Evolutionary conservation across 208 protist genomes (phyloP), one percentile per base, ranked within the genome.

Genomic region (Naegleria gruberi): DNA sequence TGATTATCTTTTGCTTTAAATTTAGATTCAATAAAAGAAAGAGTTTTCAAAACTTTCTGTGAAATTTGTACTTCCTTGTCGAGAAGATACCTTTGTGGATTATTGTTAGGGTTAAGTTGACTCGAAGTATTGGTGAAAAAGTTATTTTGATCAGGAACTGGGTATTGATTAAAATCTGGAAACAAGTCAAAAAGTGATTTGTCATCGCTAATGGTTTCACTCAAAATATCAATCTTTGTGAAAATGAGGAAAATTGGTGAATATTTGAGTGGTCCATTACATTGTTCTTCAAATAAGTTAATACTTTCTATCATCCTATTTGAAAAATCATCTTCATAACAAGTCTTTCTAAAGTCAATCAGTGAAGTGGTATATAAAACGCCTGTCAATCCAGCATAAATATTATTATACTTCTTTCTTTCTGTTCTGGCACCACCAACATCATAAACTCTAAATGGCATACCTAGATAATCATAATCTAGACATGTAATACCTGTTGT

Each of bases 261-360:
- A n/a, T 77, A 77, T 77, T 77, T 77, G 6, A 77, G 34, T 77
- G 65, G 77, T 23, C 77, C 40, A 10, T 92, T 92, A 42, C 77
- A 91, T n/a, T 15, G 12, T 30, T 51, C 45, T 1, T 92, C 73
- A 46, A 92, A 92, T 10, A 92, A 34, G 7, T 43, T 40, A 4
- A 91, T 19, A 43, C 15, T 30, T 12, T 91, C 90, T n/a, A 34
- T n/a, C 37, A 91, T 34, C 19, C 90, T 44, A 37, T 88, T 92
- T 37, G 89, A 90, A 4, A 86, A 26, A 1, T 92, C 90, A 90
- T 95, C 94, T 90, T 95, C 94, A 74, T 91, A 77, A 19, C 95
- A 74, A 51, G 89, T 94, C 83, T 92, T 90, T 77, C 94, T 93
- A 87, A 91, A 93, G 37, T 91, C 88, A 37, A 17, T 77, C 0